phyloP scores from a whole-genome alignment of 768 basidiomycete genomes.

The Melanogaster broomeanus region DNA sequence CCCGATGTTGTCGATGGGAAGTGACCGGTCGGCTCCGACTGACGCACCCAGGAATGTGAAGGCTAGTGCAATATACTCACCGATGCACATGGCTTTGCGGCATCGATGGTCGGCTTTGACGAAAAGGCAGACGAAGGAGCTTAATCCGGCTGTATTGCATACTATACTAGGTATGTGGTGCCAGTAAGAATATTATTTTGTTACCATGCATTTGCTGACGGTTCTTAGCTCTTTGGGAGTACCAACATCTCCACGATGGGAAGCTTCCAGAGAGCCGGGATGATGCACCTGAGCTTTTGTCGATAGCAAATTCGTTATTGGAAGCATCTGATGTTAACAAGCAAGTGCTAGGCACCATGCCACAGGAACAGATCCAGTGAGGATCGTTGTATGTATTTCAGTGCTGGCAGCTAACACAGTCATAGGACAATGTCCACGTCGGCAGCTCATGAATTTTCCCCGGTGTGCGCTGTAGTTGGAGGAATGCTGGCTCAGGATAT shows the following conservation, averaged over 20 bases:
- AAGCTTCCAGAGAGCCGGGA: slow-evolving; percentile 54
- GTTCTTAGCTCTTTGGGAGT: slow-evolving; percentile 78
- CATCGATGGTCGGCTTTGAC: slow-evolving; percentile 71
- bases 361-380: slow-evolving; percentile 65
- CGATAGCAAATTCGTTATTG: slow-evolving; percentile 65
- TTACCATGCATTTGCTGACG: slow-evolving; percentile 13
- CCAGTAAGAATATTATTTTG: not conserved
- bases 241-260: slow-evolving; percentile 58
- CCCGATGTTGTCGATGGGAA: slow-evolving; percentile 29
- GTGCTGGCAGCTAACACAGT: slow-evolving; percentile 8
- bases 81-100: slow-evolving; percentile 61
- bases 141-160: slow-evolving; percentile 76
- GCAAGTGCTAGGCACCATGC: slow-evolving; percentile 58
- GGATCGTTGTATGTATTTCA: not conserved
- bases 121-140: slow-evolving; percentile 76
- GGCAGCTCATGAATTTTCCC: slow-evolving; percentile 86
- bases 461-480: slow-evolving; percentile 92
- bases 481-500: slow-evolving; percentile 96
- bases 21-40: slow-evolving; percentile 64
- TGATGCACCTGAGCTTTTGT: slow-evolving; percentile 56
- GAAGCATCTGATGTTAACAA: slow-evolving; percentile 67
- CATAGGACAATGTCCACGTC: slow-evolving; percentile 66
- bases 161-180: slow-evolving; percentile 62
- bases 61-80: slow-evolving; percentile 61
- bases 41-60: slow-evolving; percentile 61